Conservation (phyloP, 2,329 filamentous ascomycete genomes). For the Sclerotinia trifoliorum region DNA sequence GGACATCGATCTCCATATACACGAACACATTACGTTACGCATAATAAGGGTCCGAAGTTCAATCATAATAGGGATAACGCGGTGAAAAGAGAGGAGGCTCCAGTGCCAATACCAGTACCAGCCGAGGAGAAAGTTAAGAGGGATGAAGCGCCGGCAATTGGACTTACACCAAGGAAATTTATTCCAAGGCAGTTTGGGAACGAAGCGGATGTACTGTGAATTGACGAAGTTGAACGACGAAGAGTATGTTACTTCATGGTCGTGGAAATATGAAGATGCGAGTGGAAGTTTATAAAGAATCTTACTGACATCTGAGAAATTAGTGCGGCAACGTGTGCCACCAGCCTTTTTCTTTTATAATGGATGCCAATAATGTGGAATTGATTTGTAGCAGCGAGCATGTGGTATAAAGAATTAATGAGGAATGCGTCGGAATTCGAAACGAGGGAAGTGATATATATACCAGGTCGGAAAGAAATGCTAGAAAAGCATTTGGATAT, state of each 20-base stretch:
- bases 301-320: background rate
- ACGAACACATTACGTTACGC: constrained; percentile 7
- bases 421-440: constrained; percentile 1
- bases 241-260: background rate
- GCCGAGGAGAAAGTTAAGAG: constrained; percentile 2
- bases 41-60: constrained; percentile 9
- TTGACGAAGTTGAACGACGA: background rate
- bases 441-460: background rate
- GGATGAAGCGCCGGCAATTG: background rate
- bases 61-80: constrained; percentile 9
- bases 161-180: background rate
- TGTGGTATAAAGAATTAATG: background rate
- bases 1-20: background rate
- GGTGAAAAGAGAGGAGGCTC: background rate
- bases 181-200: background rate
- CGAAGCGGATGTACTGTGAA: background rate
- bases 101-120: constrained; percentile 7
- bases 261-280: background rate
- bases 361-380: background rate
- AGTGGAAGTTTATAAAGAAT: background rate
- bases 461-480: background rate
- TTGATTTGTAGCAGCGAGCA: background rate
- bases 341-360: background rate
- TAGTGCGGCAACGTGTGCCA: background rate
- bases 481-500: background rate